Base-by-base conservation (phyloP, 768 basidiomycete genomes). In the Phanerodontia chrysosporium region DNA sequence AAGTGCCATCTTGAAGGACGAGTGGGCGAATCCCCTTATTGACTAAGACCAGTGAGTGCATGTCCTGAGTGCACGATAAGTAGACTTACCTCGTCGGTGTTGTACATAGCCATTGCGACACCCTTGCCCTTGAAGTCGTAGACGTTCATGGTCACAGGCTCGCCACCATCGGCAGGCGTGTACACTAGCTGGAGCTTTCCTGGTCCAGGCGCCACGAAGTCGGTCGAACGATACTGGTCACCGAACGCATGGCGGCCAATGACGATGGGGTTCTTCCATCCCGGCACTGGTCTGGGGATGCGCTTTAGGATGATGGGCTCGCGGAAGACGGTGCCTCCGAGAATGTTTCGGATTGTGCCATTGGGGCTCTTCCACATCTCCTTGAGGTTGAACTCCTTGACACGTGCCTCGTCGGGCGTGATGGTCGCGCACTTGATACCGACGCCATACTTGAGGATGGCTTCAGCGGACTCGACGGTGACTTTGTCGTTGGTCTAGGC, bases 361-460 rank as follows among this genome's bases (percentile, higher is more conserved):
- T 97, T 97, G 6, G 95, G 96, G 69, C 91, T 93, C 79, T 80
- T 89, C 95, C 94, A 97, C 96, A 99, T 99, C 75, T 95, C 86
- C 81, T 97, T 98, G 70, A 99, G 81, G 51, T 94, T 92, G 83
- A 97, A 99, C 75, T 98, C 97, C 71, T 95, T 76, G 49, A 98
- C 94, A 58, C 95, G 89, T 24, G 86, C 93, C 72, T 98, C 96
- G 70, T 99, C 97, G 6, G 97, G 97, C 1, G 97, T 99, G 76
- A 98, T 98, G 46, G 96, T 98, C 42, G 95, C 96, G 77, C 96
- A 99, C 75, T 99, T 99, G 78, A 98, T 95, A 63, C 96, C 97
- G 64, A 99, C 97, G 63, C 87, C 87, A 83, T 97, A 85, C 74
- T 97, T 82, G 58, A 90, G 80, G 71, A 98, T 98, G 57, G 97